Percentiles rank a stretch among this genome's conserved stretches.
These are phyloP conservation scores for Cucumis hystrix DNA, from an alignment of 306 rosid species.

Conservation along the genomic window DNA sequence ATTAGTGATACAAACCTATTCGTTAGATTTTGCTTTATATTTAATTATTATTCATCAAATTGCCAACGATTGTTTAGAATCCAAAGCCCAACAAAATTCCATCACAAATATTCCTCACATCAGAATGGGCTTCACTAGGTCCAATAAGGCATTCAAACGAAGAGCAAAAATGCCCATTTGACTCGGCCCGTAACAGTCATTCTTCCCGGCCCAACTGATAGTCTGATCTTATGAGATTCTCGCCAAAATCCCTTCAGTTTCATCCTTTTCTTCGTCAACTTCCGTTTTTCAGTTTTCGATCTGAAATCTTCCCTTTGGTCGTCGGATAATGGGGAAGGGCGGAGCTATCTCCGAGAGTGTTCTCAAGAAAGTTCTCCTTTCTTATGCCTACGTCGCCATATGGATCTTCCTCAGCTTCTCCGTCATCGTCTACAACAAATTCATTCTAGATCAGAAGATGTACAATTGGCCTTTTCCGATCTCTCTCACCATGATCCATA, in stretches of 20 bases:
- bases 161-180: neutral
- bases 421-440: slow-evolving; percentile 91
- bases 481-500: slow-evolving; percentile 95
- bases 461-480: slow-evolving; percentile 95
- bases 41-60: too few relatives aligned
- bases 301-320: slow-evolving; percentile 13
- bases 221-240: neutral
- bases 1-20: too few relatives aligned
- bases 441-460: slow-evolving; percentile 83
- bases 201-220: neutral
- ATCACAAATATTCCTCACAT: neutral
- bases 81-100: neutral
- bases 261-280: neutral
- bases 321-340: slow-evolving; percentile 30
- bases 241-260: neutral
- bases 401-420: slow-evolving; percentile 98
- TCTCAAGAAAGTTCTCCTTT: slow-evolving; percentile 62
- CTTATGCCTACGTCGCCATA: slow-evolving; percentile 67
- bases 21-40: too few relatives aligned
- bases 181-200: neutral
- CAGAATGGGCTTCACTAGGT: neutral
- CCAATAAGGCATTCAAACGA: neutral
- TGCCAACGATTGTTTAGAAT: too few relatives aligned
- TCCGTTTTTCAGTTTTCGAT: slow-evolving; percentile 11
- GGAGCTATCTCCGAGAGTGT: slow-evolving; percentile 62